A percentile compares a stretch with the other conserved stretches of the same genome.
Conservation (phyloP, 2,329 filamentous ascomycete genomes). For the Xylariaceae sp. region DNA sequence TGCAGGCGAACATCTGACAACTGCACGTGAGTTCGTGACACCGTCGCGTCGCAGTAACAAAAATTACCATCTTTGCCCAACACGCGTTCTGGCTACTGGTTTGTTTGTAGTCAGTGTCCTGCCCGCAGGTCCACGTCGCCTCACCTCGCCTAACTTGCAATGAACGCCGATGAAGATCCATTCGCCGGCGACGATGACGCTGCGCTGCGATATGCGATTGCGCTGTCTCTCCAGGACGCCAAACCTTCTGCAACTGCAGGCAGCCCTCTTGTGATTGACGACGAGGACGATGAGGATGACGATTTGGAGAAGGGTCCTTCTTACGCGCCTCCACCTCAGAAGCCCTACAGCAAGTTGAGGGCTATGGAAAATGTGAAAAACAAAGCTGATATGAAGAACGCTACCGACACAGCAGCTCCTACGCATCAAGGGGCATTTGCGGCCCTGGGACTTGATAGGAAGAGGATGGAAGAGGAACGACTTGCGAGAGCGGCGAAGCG, state of each 20-base stretch:
- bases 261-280: conserved; percentile 29
- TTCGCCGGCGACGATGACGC: conserved; percentile 50
- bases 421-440: conserved; percentile 7
- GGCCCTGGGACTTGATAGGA: conserved; percentile 63
- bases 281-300: conserved; percentile 30
- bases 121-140: no score
- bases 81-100: not conserved
- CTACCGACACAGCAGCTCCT: no score
- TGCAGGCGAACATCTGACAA: not conserved
- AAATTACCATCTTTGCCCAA: not conserved
- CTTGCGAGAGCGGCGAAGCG: conserved; percentile 66
- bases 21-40: conserved; percentile 1
- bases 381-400: not conserved
- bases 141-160: not conserved
- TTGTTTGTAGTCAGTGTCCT: not conserved
- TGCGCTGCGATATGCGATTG: conserved; percentile 58
- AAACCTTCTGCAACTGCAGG: conserved; percentile 15
- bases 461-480: conserved; percentile 81
- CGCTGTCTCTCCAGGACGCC: conserved; percentile 46
- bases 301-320: conserved; percentile 25
- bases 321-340: conserved; percentile 20
- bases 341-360: not conserved
- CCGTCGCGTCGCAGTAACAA: conserved; percentile 7
- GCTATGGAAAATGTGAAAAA: not conserved
- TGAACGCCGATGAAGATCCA: conserved; percentile 22